These are phyloP conservation scores for Nannizzia gypsea DNA, from an alignment of 2,329 filamentous ascomycete genomes.

Conservation along the genomic window DNA sequence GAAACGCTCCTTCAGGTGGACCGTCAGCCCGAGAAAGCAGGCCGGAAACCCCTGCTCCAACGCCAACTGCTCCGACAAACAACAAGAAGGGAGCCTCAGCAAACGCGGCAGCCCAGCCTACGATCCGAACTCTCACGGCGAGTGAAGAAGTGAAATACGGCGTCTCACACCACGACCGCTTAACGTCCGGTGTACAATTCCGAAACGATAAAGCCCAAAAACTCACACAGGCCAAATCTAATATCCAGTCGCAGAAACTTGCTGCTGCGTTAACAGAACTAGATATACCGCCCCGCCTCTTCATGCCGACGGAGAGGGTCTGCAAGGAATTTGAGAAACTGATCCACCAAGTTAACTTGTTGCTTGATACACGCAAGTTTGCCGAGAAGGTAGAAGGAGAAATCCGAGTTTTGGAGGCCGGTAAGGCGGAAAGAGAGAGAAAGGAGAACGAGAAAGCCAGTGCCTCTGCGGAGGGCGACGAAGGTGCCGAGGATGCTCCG, in stretches of 20 bases:
- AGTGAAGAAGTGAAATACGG: slow-evolving; percentile 72
- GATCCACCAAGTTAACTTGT: slow-evolving; percentile 35
- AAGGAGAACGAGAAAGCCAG: slow-evolving; percentile 23
- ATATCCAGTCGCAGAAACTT: slow-evolving; percentile 39
- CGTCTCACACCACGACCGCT: slow-evolving; percentile 71
- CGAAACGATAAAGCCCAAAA: slow-evolving; percentile 51
- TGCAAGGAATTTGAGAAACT: slow-evolving; percentile 40
- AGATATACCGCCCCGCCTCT: slow-evolving; percentile 34
- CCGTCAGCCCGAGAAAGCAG: slow-evolving; percentile 28
- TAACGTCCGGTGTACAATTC: slow-evolving; percentile 79
- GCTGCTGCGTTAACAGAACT: slow-evolving; percentile 37
- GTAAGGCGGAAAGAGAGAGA: slow-evolving; percentile 29
- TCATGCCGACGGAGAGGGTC: slow-evolving; percentile 41
- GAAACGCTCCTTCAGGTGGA: slow-evolving; percentile 23
- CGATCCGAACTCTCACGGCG: slow-evolving; percentile 59
- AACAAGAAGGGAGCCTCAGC: slow-evolving; percentile 32
- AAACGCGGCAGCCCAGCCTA: slow-evolving; percentile 35
- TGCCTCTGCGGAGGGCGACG: slow-evolving; percentile 18
- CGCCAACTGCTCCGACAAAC: slow-evolving; percentile 24
- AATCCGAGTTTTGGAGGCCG: slow-evolving; percentile 36
- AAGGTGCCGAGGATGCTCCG: slow-evolving; percentile 18
- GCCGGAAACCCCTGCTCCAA: slow-evolving; percentile 22
- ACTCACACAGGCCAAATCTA: slow-evolving; percentile 40
- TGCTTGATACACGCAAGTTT: slow-evolving; percentile 38
- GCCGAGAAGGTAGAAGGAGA: slow-evolving; percentile 38